Conservation (phyloP, 805 yeast species). For the Candida rishiriensis region DNA sequence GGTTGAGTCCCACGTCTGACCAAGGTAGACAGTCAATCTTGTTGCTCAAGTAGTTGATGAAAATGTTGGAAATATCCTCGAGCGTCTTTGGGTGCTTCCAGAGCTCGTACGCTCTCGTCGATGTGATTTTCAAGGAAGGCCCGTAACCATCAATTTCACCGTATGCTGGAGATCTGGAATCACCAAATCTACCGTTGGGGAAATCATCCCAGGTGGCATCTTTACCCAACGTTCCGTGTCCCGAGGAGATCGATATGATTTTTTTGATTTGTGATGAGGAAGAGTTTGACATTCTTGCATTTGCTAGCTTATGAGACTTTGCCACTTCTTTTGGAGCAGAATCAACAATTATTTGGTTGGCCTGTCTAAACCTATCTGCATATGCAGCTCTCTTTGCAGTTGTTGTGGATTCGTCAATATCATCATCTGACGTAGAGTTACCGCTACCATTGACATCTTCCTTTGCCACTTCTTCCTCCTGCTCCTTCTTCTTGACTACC, state of each 20-base stretch:
- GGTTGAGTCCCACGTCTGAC: slow-evolving; percentile 79
- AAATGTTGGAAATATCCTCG: slow-evolving; percentile 60
- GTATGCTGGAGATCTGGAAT: slow-evolving; percentile 91
- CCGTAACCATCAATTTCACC: slow-evolving; percentile 99
- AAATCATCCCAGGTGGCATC: slow-evolving; percentile 98
- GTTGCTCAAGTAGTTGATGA: slow-evolving; percentile 68
- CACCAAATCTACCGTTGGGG: slow-evolving; percentile 94
- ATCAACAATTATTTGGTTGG: slow-evolving; percentile 28
- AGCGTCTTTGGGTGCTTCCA: slow-evolving; percentile 76
- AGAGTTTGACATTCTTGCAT: slow-evolving; percentile 8
- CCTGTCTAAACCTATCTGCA: slow-evolving; percentile 27
- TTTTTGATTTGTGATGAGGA: slow-evolving; percentile 43
- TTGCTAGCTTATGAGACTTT: slow-evolving; percentile 12
- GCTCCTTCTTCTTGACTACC: slow-evolving; percentile 36
- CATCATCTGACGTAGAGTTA: slow-evolving; percentile 30
- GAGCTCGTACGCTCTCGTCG: slow-evolving; percentile 57
- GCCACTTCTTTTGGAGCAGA: slow-evolving; percentile 13
- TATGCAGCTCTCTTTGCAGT: slow-evolving; percentile 35
- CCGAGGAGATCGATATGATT: slow-evolving; percentile 73
- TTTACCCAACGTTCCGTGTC: slow-evolving; percentile 78
- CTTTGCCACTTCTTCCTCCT: slow-evolving; percentile 34
- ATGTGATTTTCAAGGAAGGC: slow-evolving; percentile 75
- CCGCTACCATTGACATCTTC: slow-evolving; percentile 24
- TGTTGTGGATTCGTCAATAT: slow-evolving; percentile 21
- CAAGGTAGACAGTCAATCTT: slow-evolving; percentile 82